These are phyloP conservation scores for Aspergillus coremiiformis DNA, from an alignment of 495 filamentous ascomycete species.

Conservation along the genomic window DNA sequence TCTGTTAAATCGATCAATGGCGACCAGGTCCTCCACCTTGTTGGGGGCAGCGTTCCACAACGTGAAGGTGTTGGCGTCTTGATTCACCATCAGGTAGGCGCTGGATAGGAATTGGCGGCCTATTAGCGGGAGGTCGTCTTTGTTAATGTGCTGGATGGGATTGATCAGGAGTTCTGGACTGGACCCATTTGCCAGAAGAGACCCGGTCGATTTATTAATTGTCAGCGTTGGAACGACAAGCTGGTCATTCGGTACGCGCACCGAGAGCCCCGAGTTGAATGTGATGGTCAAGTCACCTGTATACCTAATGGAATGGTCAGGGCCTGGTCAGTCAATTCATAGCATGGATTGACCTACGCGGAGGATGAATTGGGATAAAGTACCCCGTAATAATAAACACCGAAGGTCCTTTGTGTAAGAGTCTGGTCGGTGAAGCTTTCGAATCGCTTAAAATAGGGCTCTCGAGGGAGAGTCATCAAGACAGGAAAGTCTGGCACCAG, in stretches of 20 bases:
- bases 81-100: constrained; percentile 1
- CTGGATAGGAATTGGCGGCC: constrained; percentile 3
- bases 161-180: neutral
- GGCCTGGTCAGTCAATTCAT: neutral
- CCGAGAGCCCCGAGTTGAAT: neutral
- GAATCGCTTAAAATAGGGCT: neutral
- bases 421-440: neutral
- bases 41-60: neutral
- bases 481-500: neutral
- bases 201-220: neutral
- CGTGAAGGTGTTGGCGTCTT: neutral
- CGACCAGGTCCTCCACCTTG: neutral
- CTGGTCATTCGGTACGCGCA: constrained; percentile 1
- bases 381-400: constrained; percentile 1
- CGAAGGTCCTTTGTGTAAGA: neutral
- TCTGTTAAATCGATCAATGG: neutral
- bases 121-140: neutral
- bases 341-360: neutral
- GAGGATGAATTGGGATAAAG: neutral
- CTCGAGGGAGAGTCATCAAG: neutral
- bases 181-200: neutral
- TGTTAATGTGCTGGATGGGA: neutral
- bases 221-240: neutral
- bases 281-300: neutral
- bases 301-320: neutral